Conservation (phyloP, 2,329 filamentous ascomycete genomes). For the Cladophialophora bantiana region DNA sequence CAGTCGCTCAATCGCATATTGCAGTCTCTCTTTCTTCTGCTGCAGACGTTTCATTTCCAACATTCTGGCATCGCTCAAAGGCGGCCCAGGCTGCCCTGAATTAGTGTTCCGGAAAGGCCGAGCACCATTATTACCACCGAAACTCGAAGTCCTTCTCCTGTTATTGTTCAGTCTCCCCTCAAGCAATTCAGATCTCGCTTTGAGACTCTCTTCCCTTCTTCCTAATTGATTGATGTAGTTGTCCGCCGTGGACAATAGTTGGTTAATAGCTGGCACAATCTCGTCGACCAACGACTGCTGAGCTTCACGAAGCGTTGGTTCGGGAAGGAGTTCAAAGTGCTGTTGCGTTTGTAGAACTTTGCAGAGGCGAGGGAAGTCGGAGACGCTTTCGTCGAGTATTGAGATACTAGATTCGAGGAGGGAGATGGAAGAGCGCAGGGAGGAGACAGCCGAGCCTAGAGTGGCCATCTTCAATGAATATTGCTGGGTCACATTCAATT, state of each 20-base stretch:
- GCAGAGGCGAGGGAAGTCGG: constrained; percentile 67
- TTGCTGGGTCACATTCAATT: not conserved
- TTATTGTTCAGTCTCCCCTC: constrained; percentile 69
- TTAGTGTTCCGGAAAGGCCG: constrained; percentile 33
- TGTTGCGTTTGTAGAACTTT: constrained; percentile 71
- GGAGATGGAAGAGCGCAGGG: constrained; percentile 66
- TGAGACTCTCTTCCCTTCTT: constrained; percentile 80
- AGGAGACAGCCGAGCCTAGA: constrained; percentile 67
- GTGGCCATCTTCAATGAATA: constrained; percentile 44
- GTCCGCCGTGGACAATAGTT: constrained; percentile 80
- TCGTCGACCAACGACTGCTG: constrained; percentile 86
- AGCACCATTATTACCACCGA: constrained; percentile 18
- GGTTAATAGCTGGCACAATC: constrained; percentile 83
- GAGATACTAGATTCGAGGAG: constrained; percentile 68
- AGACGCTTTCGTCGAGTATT: constrained; percentile 66
- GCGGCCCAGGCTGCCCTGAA: constrained; percentile 32
- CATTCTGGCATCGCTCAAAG: constrained; percentile 53
- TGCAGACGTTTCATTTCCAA: constrained; percentile 71
- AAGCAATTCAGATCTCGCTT: constrained; percentile 82
- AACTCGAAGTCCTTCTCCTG: constrained; percentile 44
- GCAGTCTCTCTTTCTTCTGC: constrained; percentile 83
- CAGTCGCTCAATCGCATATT: constrained; percentile 84
- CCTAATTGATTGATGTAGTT: constrained; percentile 82
- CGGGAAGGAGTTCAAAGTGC: constrained; percentile 93
- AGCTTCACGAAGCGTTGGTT: constrained; percentile 79